Evolutionary conservation across 352 stramenopile genomes (phyloP), one percentile per base, ranked within the genome.

Genomic region (Globisporangium perplexum): DNA sequence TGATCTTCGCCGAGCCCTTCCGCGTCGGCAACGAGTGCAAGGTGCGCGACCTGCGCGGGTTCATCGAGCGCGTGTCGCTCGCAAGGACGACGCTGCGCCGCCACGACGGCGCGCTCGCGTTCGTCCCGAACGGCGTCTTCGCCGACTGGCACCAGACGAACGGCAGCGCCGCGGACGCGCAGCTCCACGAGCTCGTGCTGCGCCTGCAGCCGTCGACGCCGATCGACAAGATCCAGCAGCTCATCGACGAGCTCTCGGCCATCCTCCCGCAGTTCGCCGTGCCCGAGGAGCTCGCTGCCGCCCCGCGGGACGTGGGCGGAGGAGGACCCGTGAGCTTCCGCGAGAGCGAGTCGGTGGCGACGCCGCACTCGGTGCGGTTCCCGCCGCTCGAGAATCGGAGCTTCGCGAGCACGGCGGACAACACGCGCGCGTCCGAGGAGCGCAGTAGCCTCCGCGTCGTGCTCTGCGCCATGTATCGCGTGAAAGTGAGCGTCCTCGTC

Each of bases 1-100:
- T 94, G 23, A 88, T 92, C 56, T 94, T 89, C 55, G 77, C 81
- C 14, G 83, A 94, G 58, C 83, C 83, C 0, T 90, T 94, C 42
- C 74, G 78, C 23, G 88, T 74, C 0, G 81, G 81, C 2, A 90
- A 77, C 47, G 64, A 79, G 47, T 86, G 82, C 48, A 60, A 70
- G 35, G 70, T 92, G 26, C 64, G 68, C 8, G 45, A 63, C 6
- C 56, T 88, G 23, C 38, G 69, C 15, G 83, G 83, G 2, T 83
- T 83, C 55, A 85, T 94, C 17, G 83, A 94, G 41, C 65, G 69
- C 38, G 79, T 94, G 22, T 91, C 83, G 38, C 75, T 94, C 24
- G 72, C 80, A 3, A 69, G 77, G 11, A 94, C 83, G 12, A 86
- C 69, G 20, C 74, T 94, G 62, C 78, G 81, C 15, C 68, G 72